Base-by-base conservation (phyloP, 495 filamentous ascomycete genomes). In the Xylaria venustula region DNA sequence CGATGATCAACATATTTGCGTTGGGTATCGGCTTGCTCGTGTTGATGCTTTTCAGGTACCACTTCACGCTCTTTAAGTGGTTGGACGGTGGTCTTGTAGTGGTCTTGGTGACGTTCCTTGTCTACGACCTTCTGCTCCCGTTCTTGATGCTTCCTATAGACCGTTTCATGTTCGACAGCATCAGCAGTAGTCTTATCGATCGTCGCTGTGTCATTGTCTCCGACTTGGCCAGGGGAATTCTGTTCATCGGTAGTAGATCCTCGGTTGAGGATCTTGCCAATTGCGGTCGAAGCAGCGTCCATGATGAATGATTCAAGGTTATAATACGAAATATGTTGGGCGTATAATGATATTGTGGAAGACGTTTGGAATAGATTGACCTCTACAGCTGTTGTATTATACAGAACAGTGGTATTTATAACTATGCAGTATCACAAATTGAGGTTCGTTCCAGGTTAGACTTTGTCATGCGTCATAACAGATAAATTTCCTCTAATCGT, bases 61-160 rank as follows among this genome's bases (percentile, higher is more conserved):
- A 75, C 70, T 41, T 74, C 65, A 25, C 70, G 68, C 34, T 74
- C 73, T 47, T 67, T 67, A 26, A 75, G 60, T 12, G 73, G 73
- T 59, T 75, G 73, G 15, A 75, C 61, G 1, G 73, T 71, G 14
- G 73, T 75, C 49, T 75, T 72, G 59, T 72, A 75, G 64, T 75
- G 73, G 48, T 75, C 72, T 63, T 75, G 73, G 50, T 75, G 72
- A 14, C 58, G 50, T 41, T 64, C 58, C 11, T 50, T 64, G 19
- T 66, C 64, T 1, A 66, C 12, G 28, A 60, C 40, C 36, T 47
- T 54, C 40, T 64, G 60, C 47, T 62, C 61, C 23, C 59, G 53
- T 19, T 51, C 40, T 44, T 66, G 28, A 15, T 66, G 64, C 42
- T 54, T 32, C 19, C 40, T 54, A n/a, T 55, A 48, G 48, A 66